Base-by-base conservation (phyloP, 1,139 yeast species). In the Blastobotrys elegans region DNA sequence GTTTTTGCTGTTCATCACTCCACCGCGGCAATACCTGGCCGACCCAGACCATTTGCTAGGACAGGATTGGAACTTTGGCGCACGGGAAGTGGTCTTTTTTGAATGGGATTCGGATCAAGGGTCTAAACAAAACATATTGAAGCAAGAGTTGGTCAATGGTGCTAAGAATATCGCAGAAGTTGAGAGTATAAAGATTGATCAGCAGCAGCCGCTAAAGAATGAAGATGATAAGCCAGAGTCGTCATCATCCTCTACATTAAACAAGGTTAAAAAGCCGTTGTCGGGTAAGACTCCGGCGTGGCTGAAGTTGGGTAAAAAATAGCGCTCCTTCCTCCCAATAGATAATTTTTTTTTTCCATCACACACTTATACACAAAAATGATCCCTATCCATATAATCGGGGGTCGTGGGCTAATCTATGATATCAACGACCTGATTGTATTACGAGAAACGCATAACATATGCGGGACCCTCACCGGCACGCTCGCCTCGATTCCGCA, bases 401-500 rank as follows among this genome's bases (percentile, higher is more conserved):
- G 74, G 3, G 74, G 74, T 13, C 67, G 74, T 40, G 80, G 80
- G 1, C 68, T 85, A 32, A 63, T 82, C 2, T 81, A 75, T 58
- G 74, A 75, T 48, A 58, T 83, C 2, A 74, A 73, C 1, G 77
- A 74, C 46, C 72, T 84, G 46, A 73, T 73, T 55, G 51, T 51
- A 14, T 69, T 89, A 27, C 71, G 97, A 21, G 72, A 67, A 43
- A 51, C 68, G 20, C 66, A 72, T 39, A 74, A 76, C 36, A 74
- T 92, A 0, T 72, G 82, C 35, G 98, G 98, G 0, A 79, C 84
- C 1, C 70, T 92, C 17, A 70, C 79, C 1, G 98, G 98, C 0
- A 84, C 96, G 0, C 67, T 92, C 33, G 86, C 96, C 0, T 75
- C 80, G 42, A 89, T 90, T 18, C 95, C 97, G 2, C 98, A 92